Percentiles rank a stretch among this genome's conserved stretches.
These are phyloP conservation scores for Sordaria brevicollis DNA, from an alignment of 495 filamentous ascomycete species.

Conservation along the genomic window DNA sequence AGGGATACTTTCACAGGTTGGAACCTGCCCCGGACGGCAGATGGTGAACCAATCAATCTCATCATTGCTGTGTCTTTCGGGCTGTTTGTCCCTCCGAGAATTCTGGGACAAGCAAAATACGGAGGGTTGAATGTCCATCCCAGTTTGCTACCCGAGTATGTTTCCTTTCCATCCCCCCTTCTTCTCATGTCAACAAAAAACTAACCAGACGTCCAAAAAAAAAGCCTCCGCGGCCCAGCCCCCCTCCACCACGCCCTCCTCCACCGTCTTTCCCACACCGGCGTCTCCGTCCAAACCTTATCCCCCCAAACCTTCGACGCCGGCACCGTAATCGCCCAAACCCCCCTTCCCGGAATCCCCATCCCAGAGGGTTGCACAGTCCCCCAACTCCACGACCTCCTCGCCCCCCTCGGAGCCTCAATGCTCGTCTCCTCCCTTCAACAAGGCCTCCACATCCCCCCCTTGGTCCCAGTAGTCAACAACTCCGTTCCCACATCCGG, in stretches of 20 bases:
- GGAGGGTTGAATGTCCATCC: slow-evolving; percentile 93
- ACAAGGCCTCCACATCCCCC: slow-evolving; percentile 53
- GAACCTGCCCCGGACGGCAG: slow-evolving; percentile 42
- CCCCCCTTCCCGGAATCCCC: slow-evolving; percentile 19
- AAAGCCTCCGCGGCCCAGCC: slow-evolving; percentile 60
- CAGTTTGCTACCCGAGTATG: slow-evolving; percentile 79
- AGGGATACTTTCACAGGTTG: slow-evolving; percentile 74
- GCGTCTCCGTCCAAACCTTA: slow-evolving; percentile 77
- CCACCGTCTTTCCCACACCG: slow-evolving; percentile 41
- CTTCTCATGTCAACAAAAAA: background rate
- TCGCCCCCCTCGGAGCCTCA: slow-evolving; percentile 44
- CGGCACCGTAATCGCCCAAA: slow-evolving; percentile 61
- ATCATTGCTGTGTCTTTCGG: slow-evolving; percentile 96
- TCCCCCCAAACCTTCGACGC: slow-evolving; percentile 65
- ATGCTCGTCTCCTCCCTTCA: slow-evolving; percentile 53
- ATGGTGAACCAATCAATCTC: slow-evolving; percentile 56
- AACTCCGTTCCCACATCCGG: background rate
- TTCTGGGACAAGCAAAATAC: slow-evolving; percentile 59
- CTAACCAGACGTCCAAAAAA: background rate
- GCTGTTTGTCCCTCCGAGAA: slow-evolving; percentile 68
- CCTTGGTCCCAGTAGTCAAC: slow-evolving; percentile 26
- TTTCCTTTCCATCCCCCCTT: background rate
- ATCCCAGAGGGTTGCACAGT: slow-evolving; percentile 9
- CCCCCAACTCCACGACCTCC: slow-evolving; percentile 15
- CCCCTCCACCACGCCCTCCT: slow-evolving; percentile 75